phyloP scores from a whole-genome alignment of 2,329 filamentous ascomycete genomes.

The Aspergillus quadricinctus region DNA sequence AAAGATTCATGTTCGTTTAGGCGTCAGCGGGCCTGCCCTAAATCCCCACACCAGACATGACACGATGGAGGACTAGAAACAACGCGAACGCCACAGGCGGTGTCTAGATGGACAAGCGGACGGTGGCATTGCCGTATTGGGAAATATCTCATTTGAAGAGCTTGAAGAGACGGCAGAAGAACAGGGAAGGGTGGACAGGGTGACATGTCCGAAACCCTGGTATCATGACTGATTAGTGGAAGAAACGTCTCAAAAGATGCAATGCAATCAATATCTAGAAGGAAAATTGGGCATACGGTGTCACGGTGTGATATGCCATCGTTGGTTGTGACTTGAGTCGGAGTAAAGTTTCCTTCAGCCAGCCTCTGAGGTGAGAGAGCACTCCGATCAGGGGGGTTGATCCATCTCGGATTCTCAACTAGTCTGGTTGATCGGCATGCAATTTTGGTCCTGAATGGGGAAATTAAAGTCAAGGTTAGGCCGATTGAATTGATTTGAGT shows the following conservation, averaged over 20 bases:
- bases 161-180: background rate
- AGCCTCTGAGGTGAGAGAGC: background rate
- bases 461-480: background rate
- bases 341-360: background rate
- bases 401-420: background rate
- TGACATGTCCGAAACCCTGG: background rate
- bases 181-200: background rate
- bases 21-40: background rate
- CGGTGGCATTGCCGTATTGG: background rate
- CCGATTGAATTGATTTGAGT: background rate
- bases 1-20: background rate
- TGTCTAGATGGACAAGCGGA: background rate
- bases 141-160: background rate
- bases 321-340: background rate
- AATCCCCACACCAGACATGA: background rate
- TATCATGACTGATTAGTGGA: background rate
- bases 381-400: background rate
- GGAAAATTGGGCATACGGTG: background rate
- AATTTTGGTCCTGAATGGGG: background rate
- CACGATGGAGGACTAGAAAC: background rate
- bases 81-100: background rate
- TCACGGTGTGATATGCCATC: background rate
- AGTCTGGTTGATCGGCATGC: background rate
- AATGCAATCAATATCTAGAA: background rate
- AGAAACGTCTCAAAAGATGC: background rate